Percentiles rank a stretch among this genome's conserved stretches.
phyloP scores from a whole-genome alignment of 257 asterid genomes.

The Hygrophila difformis region DNA sequence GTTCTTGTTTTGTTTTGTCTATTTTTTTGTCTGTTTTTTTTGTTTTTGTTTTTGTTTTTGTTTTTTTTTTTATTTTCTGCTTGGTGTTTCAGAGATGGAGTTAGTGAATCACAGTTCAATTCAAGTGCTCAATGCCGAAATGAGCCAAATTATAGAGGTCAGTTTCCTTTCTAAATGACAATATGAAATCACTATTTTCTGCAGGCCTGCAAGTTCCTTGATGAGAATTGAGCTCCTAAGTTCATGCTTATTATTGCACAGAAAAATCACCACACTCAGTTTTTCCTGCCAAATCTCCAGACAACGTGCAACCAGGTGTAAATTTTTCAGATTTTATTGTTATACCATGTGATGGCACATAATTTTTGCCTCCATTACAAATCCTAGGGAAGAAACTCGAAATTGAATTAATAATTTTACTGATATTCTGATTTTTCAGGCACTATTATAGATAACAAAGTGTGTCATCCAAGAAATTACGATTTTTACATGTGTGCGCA shows the following conservation, averaged over 20 bases:
- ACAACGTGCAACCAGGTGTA: slow-evolving; percentile 84
- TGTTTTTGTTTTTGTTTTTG: no score
- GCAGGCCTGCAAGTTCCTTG: slow-evolving; percentile 81
- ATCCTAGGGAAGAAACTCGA: no score
- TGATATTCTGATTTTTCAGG: slow-evolving; percentile 40
- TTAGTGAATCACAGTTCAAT: slow-evolving; percentile 82
- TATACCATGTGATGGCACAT: no score
- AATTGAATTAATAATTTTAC: background rate
- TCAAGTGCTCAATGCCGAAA: slow-evolving; percentile 79
- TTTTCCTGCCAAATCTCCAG: slow-evolving; percentile 77
- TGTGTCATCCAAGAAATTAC: slow-evolving; percentile 81
- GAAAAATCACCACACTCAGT: slow-evolving; percentile 87
- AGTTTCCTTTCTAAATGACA: background rate
- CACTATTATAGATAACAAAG: slow-evolving; percentile 70
- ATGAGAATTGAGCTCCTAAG: slow-evolving; percentile 74
- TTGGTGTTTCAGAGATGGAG: slow-evolving; percentile 93
- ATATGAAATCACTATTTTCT: no score
- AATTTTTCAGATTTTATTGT: background rate
- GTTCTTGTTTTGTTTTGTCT: no score
- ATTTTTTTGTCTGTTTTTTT: no score
- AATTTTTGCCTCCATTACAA: no score
- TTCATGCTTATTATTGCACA: slow-evolving; percentile 80
- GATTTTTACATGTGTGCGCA: slow-evolving; percentile 92
- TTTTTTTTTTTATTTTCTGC: no score
- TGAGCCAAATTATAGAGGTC: slow-evolving; percentile 84